A percentile compares a stretch with the other conserved stretches of the same genome.
These are phyloP conservation scores for Colletotrichum higginsianum DNA, from an alignment of 2,329 filamentous ascomycete genomes.

Conservation along the genomic window DNA sequence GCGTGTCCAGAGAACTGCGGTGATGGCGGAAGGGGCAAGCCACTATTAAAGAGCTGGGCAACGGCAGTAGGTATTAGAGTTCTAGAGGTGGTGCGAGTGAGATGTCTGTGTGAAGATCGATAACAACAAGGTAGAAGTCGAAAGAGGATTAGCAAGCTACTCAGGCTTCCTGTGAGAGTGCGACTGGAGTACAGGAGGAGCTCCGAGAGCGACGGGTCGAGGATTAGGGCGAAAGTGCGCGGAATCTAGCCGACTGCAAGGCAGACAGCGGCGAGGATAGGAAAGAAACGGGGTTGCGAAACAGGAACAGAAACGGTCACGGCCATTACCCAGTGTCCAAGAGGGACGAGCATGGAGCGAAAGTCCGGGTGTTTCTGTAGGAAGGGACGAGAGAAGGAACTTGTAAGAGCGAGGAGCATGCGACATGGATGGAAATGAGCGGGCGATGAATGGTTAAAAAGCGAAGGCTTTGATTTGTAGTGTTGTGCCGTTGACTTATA, in stretches of 20 bases:
- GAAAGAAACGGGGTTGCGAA: constrained; percentile 39
- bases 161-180: constrained; percentile 29
- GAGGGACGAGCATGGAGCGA: constrained; percentile 41
- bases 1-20: constrained; percentile 22
- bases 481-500: constrained; percentile 41
- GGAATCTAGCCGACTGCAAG: constrained; percentile 38
- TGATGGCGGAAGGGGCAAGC: constrained; percentile 34
- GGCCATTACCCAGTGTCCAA: constrained; percentile 43
- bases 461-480: constrained; percentile 37
- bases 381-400: constrained; percentile 37
- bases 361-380: constrained; percentile 42
- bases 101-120: constrained; percentile 41
- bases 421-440: constrained; percentile 35
- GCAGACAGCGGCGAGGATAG: constrained; percentile 30
- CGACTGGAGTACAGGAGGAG: constrained; percentile 34
- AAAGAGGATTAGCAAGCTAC: constrained; percentile 40
- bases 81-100: constrained; percentile 34
- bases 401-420: constrained; percentile 40
- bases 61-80: constrained; percentile 38
- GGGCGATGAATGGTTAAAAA: constrained; percentile 42
- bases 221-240: constrained; percentile 30
- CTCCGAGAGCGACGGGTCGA: constrained; percentile 36
- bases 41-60: constrained; percentile 39
- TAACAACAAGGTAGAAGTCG: constrained; percentile 23
- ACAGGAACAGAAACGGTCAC: constrained; percentile 43